A percentile compares a stretch with the other conserved stretches of the same genome.
phyloP scores from a whole-genome alignment of 2,329 filamentous ascomycete species.

The Colletotrichum sp. region DNA sequence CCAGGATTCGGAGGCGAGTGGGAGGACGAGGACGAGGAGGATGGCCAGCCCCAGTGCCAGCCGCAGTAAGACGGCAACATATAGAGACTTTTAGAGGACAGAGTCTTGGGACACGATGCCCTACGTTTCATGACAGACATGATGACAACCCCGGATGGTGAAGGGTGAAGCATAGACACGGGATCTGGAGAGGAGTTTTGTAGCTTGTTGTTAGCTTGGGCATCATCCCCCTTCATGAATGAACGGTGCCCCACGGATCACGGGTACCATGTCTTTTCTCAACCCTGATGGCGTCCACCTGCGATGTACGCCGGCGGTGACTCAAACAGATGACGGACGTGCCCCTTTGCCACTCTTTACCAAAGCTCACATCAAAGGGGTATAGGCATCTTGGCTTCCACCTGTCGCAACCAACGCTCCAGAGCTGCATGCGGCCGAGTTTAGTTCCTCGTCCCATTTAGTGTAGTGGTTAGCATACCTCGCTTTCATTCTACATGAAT shows the following conservation, averaged over 20 bases:
- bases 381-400: not conserved
- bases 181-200: conserved; percentile 20
- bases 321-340: not conserved
- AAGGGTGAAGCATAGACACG: conserved; percentile 17
- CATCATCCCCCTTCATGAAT: conserved; percentile 21
- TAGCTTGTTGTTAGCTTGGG: conserved; percentile 17
- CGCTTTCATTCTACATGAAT: not conserved
- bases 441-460: conserved; percentile 2
- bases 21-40: conserved; percentile 75
- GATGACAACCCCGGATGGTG: conserved; percentile 14
- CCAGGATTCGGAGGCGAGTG: conserved; percentile 69
- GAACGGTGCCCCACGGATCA: conserved; percentile 7
- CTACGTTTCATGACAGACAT: conserved; percentile 17
- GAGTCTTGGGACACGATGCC: conserved; percentile 15
- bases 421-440: not conserved
- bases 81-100: conserved; percentile 15
- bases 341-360: not conserved
- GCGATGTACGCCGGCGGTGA: not conserved
- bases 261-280: conserved; percentile 9
- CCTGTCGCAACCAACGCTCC: not conserved
- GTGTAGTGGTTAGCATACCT: conserved; percentile 20
- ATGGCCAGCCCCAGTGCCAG: conserved; percentile 71
- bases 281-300: not conserved
- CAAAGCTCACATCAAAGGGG: not conserved
- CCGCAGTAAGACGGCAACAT: conserved; percentile 60